A percentile compares a stretch with the other conserved stretches of the same genome.
These are phyloP conservation scores for Daedalea quercina DNA, from an alignment of 768 basidiomycete genomes.

Conservation along the genomic window DNA sequence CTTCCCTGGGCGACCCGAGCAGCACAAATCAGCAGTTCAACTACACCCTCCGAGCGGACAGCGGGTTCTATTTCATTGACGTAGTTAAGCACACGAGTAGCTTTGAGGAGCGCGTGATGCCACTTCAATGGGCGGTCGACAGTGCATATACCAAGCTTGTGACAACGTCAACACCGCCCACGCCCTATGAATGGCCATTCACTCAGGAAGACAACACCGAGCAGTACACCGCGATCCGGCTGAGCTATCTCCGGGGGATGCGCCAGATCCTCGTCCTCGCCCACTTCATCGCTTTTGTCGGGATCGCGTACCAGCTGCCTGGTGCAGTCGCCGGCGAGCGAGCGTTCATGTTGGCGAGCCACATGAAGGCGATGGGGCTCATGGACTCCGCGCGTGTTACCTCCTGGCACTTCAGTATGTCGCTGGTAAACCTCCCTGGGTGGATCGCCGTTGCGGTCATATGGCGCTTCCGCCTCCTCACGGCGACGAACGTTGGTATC, in stretches of 20 bases:
- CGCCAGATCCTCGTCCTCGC: constrained; percentile 58
- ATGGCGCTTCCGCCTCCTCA: constrained; percentile 67
- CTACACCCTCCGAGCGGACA: constrained; percentile 68
- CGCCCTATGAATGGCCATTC: constrained; percentile 70
- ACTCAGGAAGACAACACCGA: constrained; percentile 61
- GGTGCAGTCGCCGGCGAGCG: constrained; percentile 64
- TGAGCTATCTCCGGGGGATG: constrained; percentile 59
- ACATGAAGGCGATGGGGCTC: constrained; percentile 79
- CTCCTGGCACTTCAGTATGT: constrained; percentile 66
- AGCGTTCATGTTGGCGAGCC: constrained; percentile 54
- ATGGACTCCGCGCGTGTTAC: constrained; percentile 60
- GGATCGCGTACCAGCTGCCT: constrained; percentile 73
- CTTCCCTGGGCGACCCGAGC: constrained; percentile 17
- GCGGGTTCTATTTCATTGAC: constrained; percentile 58
- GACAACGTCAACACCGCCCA: constrained; percentile 46
- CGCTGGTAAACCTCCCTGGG: constrained; percentile 64
- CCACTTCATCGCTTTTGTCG: constrained; percentile 66
- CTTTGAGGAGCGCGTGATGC: constrained; percentile 62
- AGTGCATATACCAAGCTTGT: constrained; percentile 65
- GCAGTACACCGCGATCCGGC: constrained; percentile 45
- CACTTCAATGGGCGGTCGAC: constrained; percentile 75
- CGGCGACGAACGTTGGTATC: constrained; percentile 48
- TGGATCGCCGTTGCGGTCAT: constrained; percentile 65
- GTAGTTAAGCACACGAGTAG: constrained; percentile 64
- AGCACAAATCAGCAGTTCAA: constrained; percentile 29